Evolutionary conservation across 768 basidiomycete genomes (phyloP).

Genomic region (Mycena chlorophos): DNA sequence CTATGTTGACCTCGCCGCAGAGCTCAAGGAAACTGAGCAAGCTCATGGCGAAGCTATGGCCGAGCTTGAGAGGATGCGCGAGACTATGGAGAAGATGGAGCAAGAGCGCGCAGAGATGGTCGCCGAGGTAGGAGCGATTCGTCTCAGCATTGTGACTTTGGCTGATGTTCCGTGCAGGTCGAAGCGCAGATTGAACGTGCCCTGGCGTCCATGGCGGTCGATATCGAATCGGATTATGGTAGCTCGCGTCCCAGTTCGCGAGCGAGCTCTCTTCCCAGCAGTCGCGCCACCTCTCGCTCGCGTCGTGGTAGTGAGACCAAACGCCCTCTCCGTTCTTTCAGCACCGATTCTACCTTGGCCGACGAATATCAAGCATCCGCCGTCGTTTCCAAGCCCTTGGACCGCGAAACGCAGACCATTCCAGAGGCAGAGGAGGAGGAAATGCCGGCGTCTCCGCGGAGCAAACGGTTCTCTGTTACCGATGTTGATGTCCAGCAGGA

Average conservation of each 20-base stretch:
- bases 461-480: conserved; percentile 80
- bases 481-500: conserved; percentile 66
- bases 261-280: conserved; percentile 56
- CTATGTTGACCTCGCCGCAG: conserved; percentile 38
- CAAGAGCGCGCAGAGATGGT: conserved; percentile 85
- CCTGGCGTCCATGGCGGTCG: conserved; percentile 81
- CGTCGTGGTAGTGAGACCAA: conserved; percentile 60
- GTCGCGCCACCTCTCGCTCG: conserved; percentile 58
- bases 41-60: conserved; percentile 77
- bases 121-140: conserved; percentile 54
- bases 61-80: conserved; percentile 84
- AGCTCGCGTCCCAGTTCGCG: conserved; percentile 70
- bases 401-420: conserved; percentile 54
- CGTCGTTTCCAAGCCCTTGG: conserved; percentile 33
- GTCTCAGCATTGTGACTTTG: not conserved
- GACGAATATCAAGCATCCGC: conserved; percentile 57
- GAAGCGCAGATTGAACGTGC: conserved; percentile 90
- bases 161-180: conserved; percentile 35
- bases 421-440: conserved; percentile 61
- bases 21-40: conserved; percentile 76
- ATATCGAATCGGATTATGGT: conserved; percentile 74
- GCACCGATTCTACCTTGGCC: conserved; percentile 79
- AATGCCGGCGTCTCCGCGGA: conserved; percentile 45
- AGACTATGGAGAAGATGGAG: conserved; percentile 86
- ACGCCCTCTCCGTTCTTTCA: conserved; percentile 65